phyloP scores from a whole-genome alignment of 306 rosid genomes.

The Benincasa hispida region DNA sequence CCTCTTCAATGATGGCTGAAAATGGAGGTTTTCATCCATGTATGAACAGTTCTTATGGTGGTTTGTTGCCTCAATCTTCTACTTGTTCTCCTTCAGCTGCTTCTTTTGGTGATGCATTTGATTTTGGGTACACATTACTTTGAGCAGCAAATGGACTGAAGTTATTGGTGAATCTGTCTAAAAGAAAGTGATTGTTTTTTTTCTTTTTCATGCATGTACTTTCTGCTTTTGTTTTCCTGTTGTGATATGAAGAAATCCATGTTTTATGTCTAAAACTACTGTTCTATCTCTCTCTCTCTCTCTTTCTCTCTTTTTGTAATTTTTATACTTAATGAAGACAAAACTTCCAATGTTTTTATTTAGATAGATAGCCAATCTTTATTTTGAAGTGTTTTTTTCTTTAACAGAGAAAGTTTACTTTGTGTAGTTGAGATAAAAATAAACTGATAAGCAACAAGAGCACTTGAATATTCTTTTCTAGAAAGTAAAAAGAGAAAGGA shows the following conservation, averaged over 20 bases:
- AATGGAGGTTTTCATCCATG: conserved; percentile 36
- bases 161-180: background rate
- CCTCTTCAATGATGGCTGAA: conserved; percentile 28
- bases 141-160: background rate
- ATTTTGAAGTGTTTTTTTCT: background rate
- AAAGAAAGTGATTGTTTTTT: background rate
- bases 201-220: background rate
- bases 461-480: background rate
- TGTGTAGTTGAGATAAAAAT: background rate
- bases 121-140: conserved; percentile 27
- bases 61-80: conserved; percentile 21
- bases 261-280: background rate
- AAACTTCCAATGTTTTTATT: background rate
- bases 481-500: background rate
- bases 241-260: background rate
- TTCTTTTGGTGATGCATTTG: conserved; percentile 49
- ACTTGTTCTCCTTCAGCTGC: conserved; percentile 39
- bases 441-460: background rate
- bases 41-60: conserved; percentile 27
- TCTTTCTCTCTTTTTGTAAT: background rate
- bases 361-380: background rate
- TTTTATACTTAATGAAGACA: background rate
- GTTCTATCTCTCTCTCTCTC: background rate
- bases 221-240: background rate
- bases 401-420: background rate